Evolutionary conservation across 495 filamentous ascomycete species (phyloP).

Genomic region (Lasiosphaeriaceae sp.): DNA sequence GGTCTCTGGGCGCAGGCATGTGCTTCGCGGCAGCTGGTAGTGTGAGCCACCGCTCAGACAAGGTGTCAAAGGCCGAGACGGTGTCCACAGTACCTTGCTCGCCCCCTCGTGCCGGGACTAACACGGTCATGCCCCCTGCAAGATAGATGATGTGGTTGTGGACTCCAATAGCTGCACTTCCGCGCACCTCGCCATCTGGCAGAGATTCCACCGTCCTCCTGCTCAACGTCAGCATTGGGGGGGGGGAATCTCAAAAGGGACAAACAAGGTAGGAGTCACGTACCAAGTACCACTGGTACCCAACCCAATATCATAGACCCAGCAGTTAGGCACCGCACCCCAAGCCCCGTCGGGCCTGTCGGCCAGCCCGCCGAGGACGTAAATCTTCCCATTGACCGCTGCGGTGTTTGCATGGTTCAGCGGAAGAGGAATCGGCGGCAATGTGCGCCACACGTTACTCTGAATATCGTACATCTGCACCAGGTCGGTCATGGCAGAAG

Average conservation of each 20-base stretch:
- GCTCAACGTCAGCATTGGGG: neutral
- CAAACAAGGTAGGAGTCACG: neutral
- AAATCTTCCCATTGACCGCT: constrained; percentile 56
- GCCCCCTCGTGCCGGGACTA: constrained; percentile 3
- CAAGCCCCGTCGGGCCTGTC: constrained; percentile 81
- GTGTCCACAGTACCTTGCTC: constrained; percentile 16
- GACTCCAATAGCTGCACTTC: constrained; percentile 21
- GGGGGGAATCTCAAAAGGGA: no score
- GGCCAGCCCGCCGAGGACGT: constrained; percentile 76
- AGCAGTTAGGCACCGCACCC: constrained; percentile 40
- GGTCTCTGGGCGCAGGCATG: constrained; percentile 35
- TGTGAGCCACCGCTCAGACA: constrained; percentile 20
- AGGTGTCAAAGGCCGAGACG: constrained; percentile 33
- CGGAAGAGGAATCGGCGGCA: constrained; percentile 52
- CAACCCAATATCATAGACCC: constrained; percentile 55
- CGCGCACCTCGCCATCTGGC: constrained; percentile 19
- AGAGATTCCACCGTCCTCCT: constrained; percentile 19
- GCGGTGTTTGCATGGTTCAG: constrained; percentile 49
- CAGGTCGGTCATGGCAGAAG: constrained; percentile 58
- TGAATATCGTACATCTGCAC: constrained; percentile 68
- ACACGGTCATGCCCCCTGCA: constrained; percentile 21
- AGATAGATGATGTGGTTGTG: constrained; percentile 19
- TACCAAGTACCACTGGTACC: neutral
- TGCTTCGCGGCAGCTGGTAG: neutral
- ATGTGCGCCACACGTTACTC: constrained; percentile 59